Evolutionary conservation across 2,329 filamentous ascomycete species (phyloP).

Genomic region (Ceratocystis diversiconidia): DNA sequence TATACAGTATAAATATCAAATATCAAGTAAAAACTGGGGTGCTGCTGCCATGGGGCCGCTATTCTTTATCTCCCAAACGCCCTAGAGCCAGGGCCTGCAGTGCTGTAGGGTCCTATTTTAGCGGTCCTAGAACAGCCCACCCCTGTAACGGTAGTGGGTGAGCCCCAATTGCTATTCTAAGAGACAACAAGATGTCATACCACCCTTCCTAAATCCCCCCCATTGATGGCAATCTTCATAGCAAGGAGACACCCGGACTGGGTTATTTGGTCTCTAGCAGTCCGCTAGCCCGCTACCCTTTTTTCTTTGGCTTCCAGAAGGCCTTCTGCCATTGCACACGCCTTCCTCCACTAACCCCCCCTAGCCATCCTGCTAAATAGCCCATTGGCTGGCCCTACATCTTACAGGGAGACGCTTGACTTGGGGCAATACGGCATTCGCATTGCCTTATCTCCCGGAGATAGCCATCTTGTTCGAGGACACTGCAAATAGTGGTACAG

Average conservation of each 20-base stretch:
- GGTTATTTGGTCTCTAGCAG: no score
- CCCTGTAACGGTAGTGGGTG: neutral
- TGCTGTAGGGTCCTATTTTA: neutral
- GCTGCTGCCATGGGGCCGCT: neutral
- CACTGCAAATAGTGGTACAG: neutral
- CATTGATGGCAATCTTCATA: neutral
- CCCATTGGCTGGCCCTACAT: neutral
- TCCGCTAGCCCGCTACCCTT: no score
- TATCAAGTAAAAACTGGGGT: neutral
- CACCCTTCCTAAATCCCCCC: neutral
- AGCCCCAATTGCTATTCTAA: neutral
- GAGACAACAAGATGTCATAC: neutral
- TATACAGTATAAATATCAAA: neutral
- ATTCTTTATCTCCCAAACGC: neutral
- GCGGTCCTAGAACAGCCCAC: neutral
- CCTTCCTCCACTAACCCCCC: no score
- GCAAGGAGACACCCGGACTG: neutral
- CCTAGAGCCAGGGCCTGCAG: neutral
- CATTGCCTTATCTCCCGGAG: neutral
- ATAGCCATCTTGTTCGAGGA: neutral
- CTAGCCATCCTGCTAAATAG: neutral
- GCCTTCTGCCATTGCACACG: neutral
- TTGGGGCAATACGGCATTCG: neutral
- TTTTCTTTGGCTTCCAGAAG: neutral
- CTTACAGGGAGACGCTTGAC: neutral